Evolutionary conservation across 2,329 filamentous ascomycete species (phyloP), one percentile per base, ranked within the genome.

Genomic region (Alternaria viburni): DNA sequence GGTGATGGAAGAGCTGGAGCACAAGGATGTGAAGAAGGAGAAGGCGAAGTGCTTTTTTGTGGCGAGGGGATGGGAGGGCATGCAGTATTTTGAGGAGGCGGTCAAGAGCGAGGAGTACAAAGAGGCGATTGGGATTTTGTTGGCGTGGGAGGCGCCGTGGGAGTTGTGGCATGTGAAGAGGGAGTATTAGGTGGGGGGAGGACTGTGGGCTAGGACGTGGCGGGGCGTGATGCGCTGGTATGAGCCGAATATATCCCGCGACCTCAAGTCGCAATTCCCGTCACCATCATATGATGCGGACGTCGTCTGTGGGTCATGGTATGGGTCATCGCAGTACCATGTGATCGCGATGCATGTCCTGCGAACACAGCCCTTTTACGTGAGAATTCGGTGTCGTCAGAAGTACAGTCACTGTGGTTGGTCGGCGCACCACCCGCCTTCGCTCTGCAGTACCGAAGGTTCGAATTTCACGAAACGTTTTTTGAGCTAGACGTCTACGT

Each of bases 151-250:
- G 47, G 55, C 47, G 23, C 55, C 55, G 43, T 54, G 25, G 23
- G 49, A 59, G 8, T 23, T 62, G 47, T 59, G 55, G 49, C 56
- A 59, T 54, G 55, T 59, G 3, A 54, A 59, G 60, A 43, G 55
- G 23, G 47, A 49, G 32, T 57, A 45, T 36, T 61, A 52, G n/a
- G 2, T 13, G 8, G 13, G 3, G 13, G 17, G 36, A 1, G 12
- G 21, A 9, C 3, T 2, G 30, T 17, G 28, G 32, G 30, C 19
- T 52, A 15, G 5, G 15, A 25, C 0, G 19, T 21, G 13, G 21
- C 4, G 28, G 15, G 26, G 17, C 17, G 28, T 15, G 8, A 51
- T 8, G 26, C 43, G 17, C 43, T 3, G 6, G 17, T 21, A 13
- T 45, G 17, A 45, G 43, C 43, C 36, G n/a, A 41, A 41, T 41